Percentiles rank a stretch among this genome's conserved stretches.
Evolutionary conservation across 2,329 filamentous ascomycete species (phyloP).

Genomic region (Aulographum hederae): DNA sequence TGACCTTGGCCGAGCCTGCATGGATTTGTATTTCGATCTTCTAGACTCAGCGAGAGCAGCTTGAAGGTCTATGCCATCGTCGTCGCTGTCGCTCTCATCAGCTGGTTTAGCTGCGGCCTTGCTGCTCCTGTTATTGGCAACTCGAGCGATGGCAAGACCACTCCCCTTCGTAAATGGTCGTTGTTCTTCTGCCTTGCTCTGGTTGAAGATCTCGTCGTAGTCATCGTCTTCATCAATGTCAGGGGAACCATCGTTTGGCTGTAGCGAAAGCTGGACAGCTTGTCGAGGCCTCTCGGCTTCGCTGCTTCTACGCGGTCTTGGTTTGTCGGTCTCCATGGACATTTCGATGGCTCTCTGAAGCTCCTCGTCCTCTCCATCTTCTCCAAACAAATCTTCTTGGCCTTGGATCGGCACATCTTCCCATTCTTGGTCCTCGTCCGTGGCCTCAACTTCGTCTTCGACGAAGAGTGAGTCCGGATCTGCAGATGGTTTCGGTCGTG

Average conservation of each 20-base stretch:
- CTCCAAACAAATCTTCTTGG: conserved; percentile 15
- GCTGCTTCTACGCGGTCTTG: too few species aligned
- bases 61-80: conserved; percentile 62
- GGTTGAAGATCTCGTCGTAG: conserved; percentile 26
- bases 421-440: conserved; percentile 19
- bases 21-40: conserved; percentile 22
- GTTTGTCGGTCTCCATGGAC: conserved; percentile 50
- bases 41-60: conserved; percentile 57
- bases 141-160: conserved; percentile 46
- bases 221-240: conserved; percentile 30
- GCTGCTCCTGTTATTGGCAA: conserved; percentile 56
- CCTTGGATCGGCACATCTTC: conserved; percentile 23
- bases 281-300: too few species aligned
- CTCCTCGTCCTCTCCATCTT: conserved; percentile 50
- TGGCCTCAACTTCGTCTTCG: conserved; percentile 20
- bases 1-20: conserved; percentile 9
- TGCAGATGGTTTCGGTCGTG: conserved; percentile 5
- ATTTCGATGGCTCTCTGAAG: conserved; percentile 67
- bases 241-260: too few species aligned
- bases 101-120: conserved; percentile 22
- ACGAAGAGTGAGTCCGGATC: conserved; percentile 40
- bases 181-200: conserved; percentile 21
- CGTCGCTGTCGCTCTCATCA: conserved; percentile 38
- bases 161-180: conserved; percentile 26
- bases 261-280: too few species aligned